Evolutionary conservation across 768 basidiomycete species (phyloP), one percentile per base, ranked within the genome.

Genomic region (Lactifluus pinguis): DNA sequence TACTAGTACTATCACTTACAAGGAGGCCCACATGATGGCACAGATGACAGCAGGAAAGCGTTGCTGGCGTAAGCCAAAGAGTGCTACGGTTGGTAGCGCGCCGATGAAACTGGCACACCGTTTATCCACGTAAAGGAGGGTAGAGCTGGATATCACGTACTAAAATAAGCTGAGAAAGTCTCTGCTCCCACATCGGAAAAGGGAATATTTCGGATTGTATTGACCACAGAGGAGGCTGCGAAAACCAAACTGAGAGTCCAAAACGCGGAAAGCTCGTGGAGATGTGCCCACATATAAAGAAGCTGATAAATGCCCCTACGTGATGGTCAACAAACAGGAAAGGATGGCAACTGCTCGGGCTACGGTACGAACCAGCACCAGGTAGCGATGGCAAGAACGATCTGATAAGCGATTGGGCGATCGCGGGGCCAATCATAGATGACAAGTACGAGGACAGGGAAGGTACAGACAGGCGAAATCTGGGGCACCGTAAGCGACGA

Each of bases 361-460:
- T 45, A 52, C 6, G 9, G 30, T 7, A 52, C 76, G 61, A 65
- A 82, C 87, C 86, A 88, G 61, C 73, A 75, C 86, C 86, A 89
- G 17, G 82, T 78, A 2, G 85, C 79, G 51, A 79, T 69, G 4
- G 77, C 71, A 17, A 89, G 72, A 49, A 80, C 75, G n/a, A 76
- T 52, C 72, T 92, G 90, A 70, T 89, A 91, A 5, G 80, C 70
- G 32, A 74, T 70, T 14, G 76, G 75, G 19, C 80, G 77, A 62
- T 85, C 80, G 47, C 85, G 77, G 2, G 89, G 89, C 76, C 82
- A 84, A 74, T 92, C 85, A 67, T 80, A 85, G 57, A 85, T 74
- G 58, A 90, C 79, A 76, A 89, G 77, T 53, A 82, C 69, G 32
- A 83, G 69, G 39, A 90, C 73, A 1, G 85, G 86, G 21, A 90